Base-by-base conservation (phyloP, 805 yeast genomes). In the Scheffersomyces stipitis region DNA sequence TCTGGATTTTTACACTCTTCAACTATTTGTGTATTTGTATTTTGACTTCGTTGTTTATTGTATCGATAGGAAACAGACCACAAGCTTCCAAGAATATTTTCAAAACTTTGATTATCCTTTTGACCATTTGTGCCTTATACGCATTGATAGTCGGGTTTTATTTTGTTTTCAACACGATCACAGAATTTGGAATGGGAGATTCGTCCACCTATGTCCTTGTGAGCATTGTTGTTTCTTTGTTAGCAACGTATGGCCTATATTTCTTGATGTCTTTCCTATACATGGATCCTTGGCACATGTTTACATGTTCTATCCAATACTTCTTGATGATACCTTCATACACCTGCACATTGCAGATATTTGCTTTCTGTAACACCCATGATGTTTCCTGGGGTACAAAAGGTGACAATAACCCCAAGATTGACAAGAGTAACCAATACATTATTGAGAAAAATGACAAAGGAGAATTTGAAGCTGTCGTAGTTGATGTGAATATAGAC, bases 381-480 rank as follows among this genome's bases (percentile, higher is more conserved):
- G 99, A 91, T 70, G 96, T 93, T 34, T 86, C 96, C 0, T 91
- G 99, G 99, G 99, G 99, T 64, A 91, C 99, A 2, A 91, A 91
- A 59, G 99, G 99, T 48, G 96, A 90, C 42, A 85, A 83, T 45
- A 78, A 76, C 42, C 83, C 80, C 31, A 57, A 61, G 26, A 76
- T 79, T 14, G 78, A 78, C 45, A 83, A 78, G 42, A 69, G 83
- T 26, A 90, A 95, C 32, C 82, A 86, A 30, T 95, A 95, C 33
- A 85, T 86, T 20, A 84, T 86, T 44, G 82, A 78, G 33, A 82
- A 85, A 54, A 83, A 83, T 42, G 93, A 84, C 37, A 76, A 83
- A 40, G 96, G 96, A 35, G 83, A 81, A 44, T 69, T 66, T 34
- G 90, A 86, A 55, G 84, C 88, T 27, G 88, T 86, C 29, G 89